Conservation (phyloP, 352 stramenopile species). For the Phytophthora chlamydospora region DNA sequence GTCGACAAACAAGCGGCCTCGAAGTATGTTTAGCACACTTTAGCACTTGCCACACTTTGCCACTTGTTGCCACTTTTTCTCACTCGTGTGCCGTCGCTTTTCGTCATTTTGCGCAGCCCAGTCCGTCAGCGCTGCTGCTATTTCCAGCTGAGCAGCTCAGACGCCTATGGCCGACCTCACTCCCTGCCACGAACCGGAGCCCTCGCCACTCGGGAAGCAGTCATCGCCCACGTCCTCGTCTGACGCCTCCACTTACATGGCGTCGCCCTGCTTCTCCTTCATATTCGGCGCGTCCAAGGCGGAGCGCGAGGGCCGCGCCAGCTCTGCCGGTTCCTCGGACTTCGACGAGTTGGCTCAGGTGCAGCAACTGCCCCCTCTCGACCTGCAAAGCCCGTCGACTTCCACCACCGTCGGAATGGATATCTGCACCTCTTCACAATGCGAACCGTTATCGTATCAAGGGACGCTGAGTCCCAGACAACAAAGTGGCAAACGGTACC, state of each 20-base stretch:
- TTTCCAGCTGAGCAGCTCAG: slow-evolving; percentile 9
- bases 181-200: slow-evolving; percentile 24
- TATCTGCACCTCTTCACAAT: not conserved
- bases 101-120: no score
- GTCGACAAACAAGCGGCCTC: not conserved
- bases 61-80: not conserved
- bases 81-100: not conserved
- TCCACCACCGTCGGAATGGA: not conserved
- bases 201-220: slow-evolving; percentile 9
- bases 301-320: slow-evolving; percentile 19
- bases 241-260: slow-evolving; percentile 18
- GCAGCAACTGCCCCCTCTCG: slow-evolving; percentile 31
- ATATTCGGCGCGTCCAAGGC: slow-evolving; percentile 6
- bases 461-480: slow-evolving; percentile 59
- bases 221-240: slow-evolving; percentile 22
- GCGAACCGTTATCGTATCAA: slow-evolving; percentile 38
- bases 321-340: slow-evolving; percentile 40
- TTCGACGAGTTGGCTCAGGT: slow-evolving; percentile 28
- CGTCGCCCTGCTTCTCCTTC: slow-evolving; percentile 21
- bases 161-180: slow-evolving; percentile 16
- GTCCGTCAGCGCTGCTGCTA: slow-evolving; percentile 2
- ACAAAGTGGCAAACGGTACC: slow-evolving; percentile 61
- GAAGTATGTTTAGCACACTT: not conserved
- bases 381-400: slow-evolving; percentile 12
- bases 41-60: not conserved